These are phyloP conservation scores for Musa itinerans DNA, from an alignment of 176 grass and related monocot genomes.

Conservation along the genomic window DNA sequence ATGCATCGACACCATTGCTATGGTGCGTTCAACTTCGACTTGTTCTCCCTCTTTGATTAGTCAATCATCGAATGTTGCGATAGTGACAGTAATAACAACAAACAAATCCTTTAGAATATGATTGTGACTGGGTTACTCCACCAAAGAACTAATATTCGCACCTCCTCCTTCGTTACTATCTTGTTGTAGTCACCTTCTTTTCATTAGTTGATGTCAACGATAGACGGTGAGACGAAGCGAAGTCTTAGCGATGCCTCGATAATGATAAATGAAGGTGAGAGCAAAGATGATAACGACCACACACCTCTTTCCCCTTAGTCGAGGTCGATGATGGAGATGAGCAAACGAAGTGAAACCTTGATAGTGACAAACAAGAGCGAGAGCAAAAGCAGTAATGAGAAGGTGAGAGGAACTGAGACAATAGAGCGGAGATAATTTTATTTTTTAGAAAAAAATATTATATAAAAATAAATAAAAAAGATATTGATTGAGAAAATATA, in stretches of 20 bases:
- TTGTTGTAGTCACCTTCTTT: conserved; percentile 9
- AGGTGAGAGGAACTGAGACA: accelerated
- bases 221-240: accelerated
- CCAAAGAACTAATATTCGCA: background rate
- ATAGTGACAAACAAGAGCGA: too few relatives aligned
- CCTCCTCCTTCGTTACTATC: background rate
- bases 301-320: too few relatives aligned
- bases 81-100: background rate
- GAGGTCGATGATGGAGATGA: too few relatives aligned
- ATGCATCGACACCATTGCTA: conserved; percentile 58
- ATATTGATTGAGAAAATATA: too few relatives aligned
- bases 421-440: too few relatives aligned
- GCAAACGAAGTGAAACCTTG: too few relatives aligned
- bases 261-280: too few relatives aligned
- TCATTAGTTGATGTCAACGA: conserved; percentile 30
- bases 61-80: conserved; percentile 2
- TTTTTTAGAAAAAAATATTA: too few relatives aligned
- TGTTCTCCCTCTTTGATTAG: conserved; percentile 16
- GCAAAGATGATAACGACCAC: too few relatives aligned
- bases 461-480: too few relatives aligned
- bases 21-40: conserved; percentile 18
- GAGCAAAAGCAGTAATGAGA: accelerated
- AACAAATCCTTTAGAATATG: conserved; percentile 23
- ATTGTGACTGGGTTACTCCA: conserved; percentile 8
- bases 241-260: too few relatives aligned